Conservation (phyloP, 192 early-diverging fungal genomes). For the Jimgerdemannia flammicorona region DNA sequence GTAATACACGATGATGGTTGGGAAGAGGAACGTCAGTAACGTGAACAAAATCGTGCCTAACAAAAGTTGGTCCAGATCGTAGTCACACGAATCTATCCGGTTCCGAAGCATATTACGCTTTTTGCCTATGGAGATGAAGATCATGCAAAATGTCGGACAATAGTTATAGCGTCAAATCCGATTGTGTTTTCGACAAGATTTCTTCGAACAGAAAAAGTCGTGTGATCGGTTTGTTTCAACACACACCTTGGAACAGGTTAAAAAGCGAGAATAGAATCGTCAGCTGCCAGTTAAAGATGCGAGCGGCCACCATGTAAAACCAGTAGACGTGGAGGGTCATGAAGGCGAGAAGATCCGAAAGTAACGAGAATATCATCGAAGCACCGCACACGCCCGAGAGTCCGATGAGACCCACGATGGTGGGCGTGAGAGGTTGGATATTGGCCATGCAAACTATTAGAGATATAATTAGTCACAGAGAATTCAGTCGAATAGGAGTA, state of each 20-base stretch:
- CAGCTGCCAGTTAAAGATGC: conserved; percentile 93
- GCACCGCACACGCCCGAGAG: conserved; percentile 77
- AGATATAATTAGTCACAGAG: background rate
- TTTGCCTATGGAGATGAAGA: conserved; percentile 46
- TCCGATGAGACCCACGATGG: conserved; percentile 68
- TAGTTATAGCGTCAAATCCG: background rate
- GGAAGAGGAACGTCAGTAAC: conserved; percentile 89
- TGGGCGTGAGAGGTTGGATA: conserved; percentile 49
- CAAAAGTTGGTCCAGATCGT: conserved; percentile 91
- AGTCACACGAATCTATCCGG: conserved; percentile 91
- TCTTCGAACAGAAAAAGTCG: background rate
- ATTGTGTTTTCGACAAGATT: too few relatives aligned
- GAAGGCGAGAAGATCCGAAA: conserved; percentile 81
- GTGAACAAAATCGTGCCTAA: conserved; percentile 94
- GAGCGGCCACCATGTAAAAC: conserved; percentile 92
- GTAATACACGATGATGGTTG: conserved; percentile 94
- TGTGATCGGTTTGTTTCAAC: background rate
- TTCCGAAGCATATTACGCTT: conserved; percentile 85
- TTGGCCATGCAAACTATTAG: conserved; percentile 37
- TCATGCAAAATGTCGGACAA: background rate
- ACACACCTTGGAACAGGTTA: conserved; percentile 84
- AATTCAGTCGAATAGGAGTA: background rate
- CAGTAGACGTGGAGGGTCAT: conserved; percentile 90
- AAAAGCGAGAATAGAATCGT: conserved; percentile 82
- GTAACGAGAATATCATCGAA: conserved; percentile 78